Conservation (phyloP, 148 eudicot genomes). For the Silene conica region DNA sequence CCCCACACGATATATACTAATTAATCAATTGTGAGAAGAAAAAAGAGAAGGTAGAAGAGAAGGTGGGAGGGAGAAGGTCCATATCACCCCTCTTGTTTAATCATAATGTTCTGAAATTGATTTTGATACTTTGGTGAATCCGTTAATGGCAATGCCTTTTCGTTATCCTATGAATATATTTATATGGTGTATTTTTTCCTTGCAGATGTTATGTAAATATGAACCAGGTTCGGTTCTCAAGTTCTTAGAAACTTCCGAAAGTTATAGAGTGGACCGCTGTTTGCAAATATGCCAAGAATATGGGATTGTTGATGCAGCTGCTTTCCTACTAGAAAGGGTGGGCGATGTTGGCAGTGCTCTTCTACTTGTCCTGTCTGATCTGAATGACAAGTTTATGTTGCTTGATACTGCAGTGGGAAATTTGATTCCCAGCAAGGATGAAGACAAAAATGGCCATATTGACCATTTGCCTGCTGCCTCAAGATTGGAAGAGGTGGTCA, state of each 20-base stretch:
- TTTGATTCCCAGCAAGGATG: conserved; percentile 31
- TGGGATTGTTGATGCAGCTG: conserved; percentile 83
- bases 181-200: conserved; percentile 16
- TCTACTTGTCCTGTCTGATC: conserved; percentile 59
- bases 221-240: conserved; percentile 76
- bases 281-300: conserved; percentile 84
- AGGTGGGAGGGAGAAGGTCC: too few relatives aligned
- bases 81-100: too few relatives aligned
- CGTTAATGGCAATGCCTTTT: neutral
- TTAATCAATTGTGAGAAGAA: too few relatives aligned
- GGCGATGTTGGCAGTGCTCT: conserved; percentile 96
- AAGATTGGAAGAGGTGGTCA: conserved; percentile 58
- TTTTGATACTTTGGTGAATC: too few relatives aligned
- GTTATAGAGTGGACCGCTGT: conserved; percentile 88
- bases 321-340: conserved; percentile 84
- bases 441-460: conserved; percentile 21
- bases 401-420: conserved; percentile 58
- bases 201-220: conserved; percentile 75
- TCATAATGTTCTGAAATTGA: too few relatives aligned
- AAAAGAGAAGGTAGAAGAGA: too few relatives aligned
- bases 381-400: conserved; percentile 54
- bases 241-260: conserved; percentile 81
- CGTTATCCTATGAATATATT: conserved; percentile 1
- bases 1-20: too few relatives aligned
- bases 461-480: conserved; percentile 42